Evolutionary conservation across 1,139 yeast genomes (phyloP), one percentile per base, ranked within the genome.

Genomic region (Diutina rugosa): DNA sequence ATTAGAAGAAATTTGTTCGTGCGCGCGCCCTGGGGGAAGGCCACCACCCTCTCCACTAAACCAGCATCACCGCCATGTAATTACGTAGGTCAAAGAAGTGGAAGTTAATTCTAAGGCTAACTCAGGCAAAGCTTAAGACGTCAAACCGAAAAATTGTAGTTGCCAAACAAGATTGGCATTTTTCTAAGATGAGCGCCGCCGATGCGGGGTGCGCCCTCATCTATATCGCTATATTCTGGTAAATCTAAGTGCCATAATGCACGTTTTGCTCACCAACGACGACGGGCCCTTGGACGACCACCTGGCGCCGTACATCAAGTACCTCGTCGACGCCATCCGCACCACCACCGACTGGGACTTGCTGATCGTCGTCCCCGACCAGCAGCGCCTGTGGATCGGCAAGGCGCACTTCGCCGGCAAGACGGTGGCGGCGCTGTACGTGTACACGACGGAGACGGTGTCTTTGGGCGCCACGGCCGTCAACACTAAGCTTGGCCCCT

Each of bases 361-460:
- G 38, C 85, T 93, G 16, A 83, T 93, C 32, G 91, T 86, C 38
- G 85, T 93, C 5, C 98, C 98, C 14, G 77, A 83, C 61, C 82
- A 81, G 57, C 71, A 68, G 58, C 64, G 95, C 63, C 90, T 97
- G 10, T 93, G 99, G 99, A 91, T 90, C 58, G 97, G 97, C 47
- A 93, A 93, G 69, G 98, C 99, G 12, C 97, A 91, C 71, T 84
- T 91, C 67, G 96, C 97, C 3, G 97, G 96, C 26, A 80, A 84
- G 63, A 81, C 84, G 48, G 76, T 91, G 56, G 73, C 83, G 2
- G 83, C 93, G 3, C 75, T 81, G 10, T 91, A 84, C 65, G 74
- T 87, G 26, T 87, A 84, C 64, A 79, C 87, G 30, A 69, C 68
- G 58, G 60, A 63, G 14, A 76, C 64, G 62, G 81, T 79, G 2